Percentiles rank a stretch among this genome's conserved stretches.
These are phyloP conservation scores for Adansonia digitata DNA, from an alignment of 345 rosid genomes.

Conservation along the genomic window DNA sequence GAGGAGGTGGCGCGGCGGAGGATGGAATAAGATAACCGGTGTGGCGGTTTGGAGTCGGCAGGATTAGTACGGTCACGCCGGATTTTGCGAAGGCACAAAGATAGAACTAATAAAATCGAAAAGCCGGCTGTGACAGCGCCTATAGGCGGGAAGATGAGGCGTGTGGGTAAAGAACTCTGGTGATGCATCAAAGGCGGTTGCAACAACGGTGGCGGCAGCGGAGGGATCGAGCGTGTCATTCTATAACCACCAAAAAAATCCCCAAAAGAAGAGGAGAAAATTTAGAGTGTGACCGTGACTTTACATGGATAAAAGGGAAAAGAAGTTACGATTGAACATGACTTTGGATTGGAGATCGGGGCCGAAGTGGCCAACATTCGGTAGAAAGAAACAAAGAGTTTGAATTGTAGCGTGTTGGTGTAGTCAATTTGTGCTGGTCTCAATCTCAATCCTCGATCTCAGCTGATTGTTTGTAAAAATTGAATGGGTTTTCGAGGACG, in stretches of 20 bases:
- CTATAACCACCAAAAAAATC: background rate
- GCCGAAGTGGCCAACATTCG: too few species aligned
- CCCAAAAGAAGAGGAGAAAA: background rate
- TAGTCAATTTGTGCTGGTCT: background rate
- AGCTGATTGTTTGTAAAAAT: background rate
- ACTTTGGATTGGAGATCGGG: background rate
- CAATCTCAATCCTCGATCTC: background rate
- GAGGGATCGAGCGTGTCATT: constrained; percentile 40
- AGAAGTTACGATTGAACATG: background rate
- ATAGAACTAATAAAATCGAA: constrained; percentile 42
- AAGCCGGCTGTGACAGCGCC: constrained; percentile 38
- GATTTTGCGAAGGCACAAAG: constrained; percentile 52
- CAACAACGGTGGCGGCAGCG: constrained; percentile 19
- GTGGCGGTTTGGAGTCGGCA: constrained; percentile 40
- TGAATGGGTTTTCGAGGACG: background rate
- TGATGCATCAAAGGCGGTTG: constrained; percentile 18
- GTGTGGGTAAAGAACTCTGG: constrained; percentile 17
- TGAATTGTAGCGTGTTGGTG: background rate
- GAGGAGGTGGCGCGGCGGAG: constrained; percentile 57
- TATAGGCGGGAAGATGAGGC: constrained; percentile 23
- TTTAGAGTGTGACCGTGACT: background rate
- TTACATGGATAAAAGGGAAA: background rate
- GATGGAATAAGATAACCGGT: constrained; percentile 48
- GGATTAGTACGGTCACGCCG: constrained; percentile 43
- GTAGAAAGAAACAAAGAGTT: background rate